phyloP scores from a whole-genome alignment of 169 alveolate genomes.

The Besnoitia besnoiti region DNA sequence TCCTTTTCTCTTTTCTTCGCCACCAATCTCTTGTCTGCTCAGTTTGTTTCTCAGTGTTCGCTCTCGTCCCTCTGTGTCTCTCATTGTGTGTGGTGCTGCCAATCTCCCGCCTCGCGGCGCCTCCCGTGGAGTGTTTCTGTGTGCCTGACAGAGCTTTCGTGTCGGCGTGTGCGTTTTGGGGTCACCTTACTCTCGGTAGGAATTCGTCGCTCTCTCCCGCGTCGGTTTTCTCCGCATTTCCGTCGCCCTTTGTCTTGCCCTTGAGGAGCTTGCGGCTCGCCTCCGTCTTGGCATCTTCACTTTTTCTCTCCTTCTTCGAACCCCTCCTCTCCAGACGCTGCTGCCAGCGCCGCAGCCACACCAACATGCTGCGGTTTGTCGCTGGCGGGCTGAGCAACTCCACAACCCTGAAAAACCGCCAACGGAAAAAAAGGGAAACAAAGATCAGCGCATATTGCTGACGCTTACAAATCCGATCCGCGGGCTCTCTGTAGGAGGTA shows the following conservation, averaged over 20 bases:
- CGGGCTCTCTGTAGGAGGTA: no score
- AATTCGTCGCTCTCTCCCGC: not conserved
- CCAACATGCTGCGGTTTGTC: not conserved
- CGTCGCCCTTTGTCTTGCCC: not conserved
- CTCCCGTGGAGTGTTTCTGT: no score
- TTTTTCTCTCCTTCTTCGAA: not conserved
- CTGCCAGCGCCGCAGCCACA: slow-evolving; percentile 1
- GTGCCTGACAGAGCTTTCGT: no score
- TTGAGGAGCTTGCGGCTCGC: not conserved
- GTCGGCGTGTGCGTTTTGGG: not conserved
- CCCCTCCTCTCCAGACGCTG: not conserved
- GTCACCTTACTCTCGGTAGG: not conserved
- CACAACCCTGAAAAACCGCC: not conserved
- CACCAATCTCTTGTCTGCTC: no score
- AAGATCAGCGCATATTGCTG: not conserved
- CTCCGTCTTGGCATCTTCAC: not conserved
- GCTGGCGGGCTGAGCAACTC: not conserved
- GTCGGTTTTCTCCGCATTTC: not conserved
- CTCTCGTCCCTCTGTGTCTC: no score
- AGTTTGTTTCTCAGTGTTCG: no score
- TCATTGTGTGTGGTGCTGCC: no score
- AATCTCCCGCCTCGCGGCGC: no score
- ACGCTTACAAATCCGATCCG: no score
- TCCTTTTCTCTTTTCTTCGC: no score
- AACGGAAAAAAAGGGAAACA: not conserved